phyloP scores from a whole-genome alignment of 2,329 filamentous ascomycete species.

The Zymoseptoria brevis region DNA sequence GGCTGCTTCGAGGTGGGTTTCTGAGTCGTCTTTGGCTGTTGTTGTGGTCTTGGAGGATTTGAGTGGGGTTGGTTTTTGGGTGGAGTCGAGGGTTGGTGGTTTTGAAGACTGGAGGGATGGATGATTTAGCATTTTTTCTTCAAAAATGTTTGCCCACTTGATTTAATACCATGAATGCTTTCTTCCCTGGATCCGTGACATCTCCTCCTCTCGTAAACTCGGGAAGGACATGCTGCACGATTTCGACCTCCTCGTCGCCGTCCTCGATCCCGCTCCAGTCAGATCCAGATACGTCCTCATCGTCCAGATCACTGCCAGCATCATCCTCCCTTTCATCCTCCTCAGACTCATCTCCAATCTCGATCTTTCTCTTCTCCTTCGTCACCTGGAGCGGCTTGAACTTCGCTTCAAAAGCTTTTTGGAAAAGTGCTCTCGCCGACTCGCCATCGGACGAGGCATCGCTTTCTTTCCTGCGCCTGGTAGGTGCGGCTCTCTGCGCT shows the following conservation, averaged over 20 bases:
- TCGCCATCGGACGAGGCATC: constrained; percentile 27
- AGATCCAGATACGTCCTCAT: constrained; percentile 31
- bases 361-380: constrained; percentile 16
- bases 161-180: constrained; percentile 63
- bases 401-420: constrained; percentile 76
- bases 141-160: neutral
- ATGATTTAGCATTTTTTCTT: neutral
- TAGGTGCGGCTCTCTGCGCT: neutral
- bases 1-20: constrained; percentile 49
- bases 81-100: constrained; percentile 35
- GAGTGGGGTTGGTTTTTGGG: constrained; percentile 20
- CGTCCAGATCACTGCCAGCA: constrained; percentile 21
- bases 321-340: constrained; percentile 21
- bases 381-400: constrained; percentile 58
- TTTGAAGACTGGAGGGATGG: constrained; percentile 37
- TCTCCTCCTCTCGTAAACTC: constrained; percentile 28
- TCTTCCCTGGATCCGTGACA: constrained; percentile 47
- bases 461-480: constrained; percentile 4
- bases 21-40: constrained; percentile 40
- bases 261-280: constrained; percentile 60
- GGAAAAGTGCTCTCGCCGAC: constrained; percentile 65
- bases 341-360: constrained; percentile 26
- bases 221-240: constrained; percentile 33
- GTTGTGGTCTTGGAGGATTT: constrained; percentile 15
- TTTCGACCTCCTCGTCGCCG: constrained; percentile 33